Conservation (phyloP, 805 yeast species). For the Suhomyces kilbournensis region DNA sequence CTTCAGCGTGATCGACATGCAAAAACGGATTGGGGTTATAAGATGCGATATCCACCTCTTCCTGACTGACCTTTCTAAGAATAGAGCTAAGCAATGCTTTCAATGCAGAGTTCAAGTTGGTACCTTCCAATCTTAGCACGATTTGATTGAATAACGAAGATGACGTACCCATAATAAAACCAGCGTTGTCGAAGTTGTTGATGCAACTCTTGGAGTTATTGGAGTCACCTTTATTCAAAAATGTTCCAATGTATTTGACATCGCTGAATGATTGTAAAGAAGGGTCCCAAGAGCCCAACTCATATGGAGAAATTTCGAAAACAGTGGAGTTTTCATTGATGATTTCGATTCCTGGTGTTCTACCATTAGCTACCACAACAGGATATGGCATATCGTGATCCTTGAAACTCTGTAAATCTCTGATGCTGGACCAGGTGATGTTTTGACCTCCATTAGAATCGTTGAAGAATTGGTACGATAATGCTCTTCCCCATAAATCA, state of each 20-base stretch:
- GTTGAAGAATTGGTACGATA: conserved; percentile 34
- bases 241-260: conserved; percentile 29
- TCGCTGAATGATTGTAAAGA: conserved; percentile 29
- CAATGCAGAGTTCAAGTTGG: conserved; percentile 20
- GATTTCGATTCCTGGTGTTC: conserved; percentile 58
- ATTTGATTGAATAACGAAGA: conserved; percentile 38
- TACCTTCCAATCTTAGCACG: conserved; percentile 21
- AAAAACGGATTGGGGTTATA: conserved; percentile 42
- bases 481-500: conserved; percentile 42
- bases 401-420: conserved; percentile 20
- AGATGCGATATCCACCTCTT: conserved; percentile 36
- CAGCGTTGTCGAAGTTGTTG: conserved; percentile 36
- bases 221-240: conserved; percentile 18
- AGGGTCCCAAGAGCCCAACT: conserved; percentile 45
- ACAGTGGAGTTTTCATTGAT: conserved; percentile 66
- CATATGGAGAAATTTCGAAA: conserved; percentile 37
- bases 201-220: conserved; percentile 20
- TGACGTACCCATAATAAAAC: conserved; percentile 40
- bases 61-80: conserved; percentile 21
- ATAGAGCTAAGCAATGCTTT: conserved; percentile 23
- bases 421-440: conserved; percentile 24
- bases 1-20: conserved; percentile 16
- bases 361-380: conserved; percentile 48
- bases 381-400: conserved; percentile 39
- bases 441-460: conserved; percentile 24